Base-by-base conservation (phyloP, 305 asterid species). In the Petunia hybrid region DNA sequence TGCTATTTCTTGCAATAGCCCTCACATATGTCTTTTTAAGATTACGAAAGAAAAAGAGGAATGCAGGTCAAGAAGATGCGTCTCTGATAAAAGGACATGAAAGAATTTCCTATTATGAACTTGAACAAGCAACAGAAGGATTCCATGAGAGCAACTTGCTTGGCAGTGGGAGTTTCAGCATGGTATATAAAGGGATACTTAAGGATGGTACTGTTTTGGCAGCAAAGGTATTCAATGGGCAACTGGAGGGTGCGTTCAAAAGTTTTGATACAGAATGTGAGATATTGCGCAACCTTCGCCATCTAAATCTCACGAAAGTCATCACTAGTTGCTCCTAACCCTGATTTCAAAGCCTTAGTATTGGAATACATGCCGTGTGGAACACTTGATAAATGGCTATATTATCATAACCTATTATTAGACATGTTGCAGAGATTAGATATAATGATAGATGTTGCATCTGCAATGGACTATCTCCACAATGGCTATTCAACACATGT, bases 211-310 rank as follows among this genome's bases (percentile, higher is more conserved):
- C 59, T n/a, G 5, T 39, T 68, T 66, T 81, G 13, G 87, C 85
- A 10, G 85, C 74, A 62, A 84, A 77, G 83, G 82, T 84, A 53
- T 81, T 84, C 75, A 84, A 81, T n/a, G 38, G 42, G 74, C 67
- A 80, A 31, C 42, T 39, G 13, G 81, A 83, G 41, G 79, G 79
- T 46, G 76, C 84, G 9, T 46, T 80, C 79, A 80, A 59, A 71
- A 80, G 86, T 70, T 83, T 80, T 43, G 79, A 74, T 60, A n/a
- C 51, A 14, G 74, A 13, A 66, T 66, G 74, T 42, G 35, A 39
- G 46, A 40, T 40, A 41, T 48, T 66, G 38, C 10, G 51, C 10
- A 66, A 66, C 22, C 22, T 66, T 66, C 74, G 51, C 22, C 51
- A 39, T 14, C 46, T 3, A 41, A 66, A 66, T 66, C 51, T 39